Evolutionary conservation across 169 alveolate genomes (phyloP).

Genomic region (Eimeria praecox): DNA sequence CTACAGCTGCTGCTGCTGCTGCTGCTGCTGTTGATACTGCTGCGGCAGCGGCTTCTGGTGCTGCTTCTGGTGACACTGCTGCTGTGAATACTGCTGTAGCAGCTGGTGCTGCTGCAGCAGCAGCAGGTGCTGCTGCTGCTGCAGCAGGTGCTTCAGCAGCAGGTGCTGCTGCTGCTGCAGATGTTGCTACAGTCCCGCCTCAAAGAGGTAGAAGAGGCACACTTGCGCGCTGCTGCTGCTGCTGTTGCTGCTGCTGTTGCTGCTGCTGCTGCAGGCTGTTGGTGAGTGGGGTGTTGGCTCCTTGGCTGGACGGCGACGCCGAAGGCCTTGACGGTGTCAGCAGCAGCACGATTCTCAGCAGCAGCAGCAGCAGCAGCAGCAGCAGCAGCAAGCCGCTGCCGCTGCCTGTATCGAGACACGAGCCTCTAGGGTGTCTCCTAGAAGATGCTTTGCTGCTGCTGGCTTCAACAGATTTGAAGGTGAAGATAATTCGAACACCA

Average conservation of each 20-base stretch:
- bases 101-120: background rate
- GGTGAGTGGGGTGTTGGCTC: slow-evolving; percentile 22
- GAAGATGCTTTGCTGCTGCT: slow-evolving; percentile 62
- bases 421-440: slow-evolving; percentile 47
- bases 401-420: slow-evolving; percentile 25
- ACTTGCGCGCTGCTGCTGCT: background rate
- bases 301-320: slow-evolving; percentile 67
- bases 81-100: background rate
- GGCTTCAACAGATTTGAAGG: slow-evolving; percentile 28
- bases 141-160: background rate
- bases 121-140: background rate
- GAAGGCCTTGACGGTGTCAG: background rate
- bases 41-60: background rate
- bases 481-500: background rate
- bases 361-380: background rate
- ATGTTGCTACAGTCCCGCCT: background rate
- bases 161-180: background rate
- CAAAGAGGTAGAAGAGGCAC: too few relatives aligned
- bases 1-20: background rate
- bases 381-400: slow-evolving; percentile 17
- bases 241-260: background rate
- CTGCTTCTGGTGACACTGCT: background rate
- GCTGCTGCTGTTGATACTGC: background rate
- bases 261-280: slow-evolving; percentile 47
- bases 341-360: slow-evolving; percentile 20